phyloP scores from a whole-genome alignment of 805 yeast genomes.

The Sugiyamaella boreocaroliniensis region DNA sequence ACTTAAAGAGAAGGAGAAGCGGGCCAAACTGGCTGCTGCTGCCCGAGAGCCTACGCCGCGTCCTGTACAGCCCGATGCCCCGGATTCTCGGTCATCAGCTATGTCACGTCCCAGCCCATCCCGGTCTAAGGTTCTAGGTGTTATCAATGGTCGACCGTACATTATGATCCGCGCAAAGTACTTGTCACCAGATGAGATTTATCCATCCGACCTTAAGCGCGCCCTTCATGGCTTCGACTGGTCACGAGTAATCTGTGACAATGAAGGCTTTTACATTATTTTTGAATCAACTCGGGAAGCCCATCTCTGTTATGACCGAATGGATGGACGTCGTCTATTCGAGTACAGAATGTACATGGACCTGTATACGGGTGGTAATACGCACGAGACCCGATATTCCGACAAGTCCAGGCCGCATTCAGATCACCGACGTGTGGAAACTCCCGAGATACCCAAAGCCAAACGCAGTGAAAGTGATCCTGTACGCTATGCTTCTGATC shows the following conservation, averaged over 20 bases:
- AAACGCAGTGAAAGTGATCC: conserved; percentile 22
- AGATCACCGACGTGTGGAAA: background rate
- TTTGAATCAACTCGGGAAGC: conserved; percentile 58
- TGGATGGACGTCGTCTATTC: conserved; percentile 50
- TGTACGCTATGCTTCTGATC: conserved; percentile 51
- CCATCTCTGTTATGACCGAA: conserved; percentile 49
- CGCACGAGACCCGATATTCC: conserved; percentile 15
- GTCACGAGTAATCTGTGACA: conserved; percentile 57
- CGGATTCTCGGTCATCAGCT: background rate
- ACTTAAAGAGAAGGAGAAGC: background rate
- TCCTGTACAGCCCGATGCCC: background rate
- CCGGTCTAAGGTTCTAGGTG: background rate
- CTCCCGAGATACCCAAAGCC: background rate
- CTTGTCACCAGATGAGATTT: conserved; percentile 33
- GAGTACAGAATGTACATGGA: conserved; percentile 53
- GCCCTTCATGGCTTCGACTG: conserved; percentile 55
- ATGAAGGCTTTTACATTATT: conserved; percentile 61
- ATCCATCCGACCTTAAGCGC: conserved; percentile 52
- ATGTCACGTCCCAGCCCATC: background rate
- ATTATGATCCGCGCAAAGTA: conserved; percentile 22
- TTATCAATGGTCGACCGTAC: conserved; percentile 22
- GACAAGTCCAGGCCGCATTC: conserved; percentile 25
- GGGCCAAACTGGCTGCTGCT: background rate
- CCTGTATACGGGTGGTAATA: conserved; percentile 28
- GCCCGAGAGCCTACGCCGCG: conserved; percentile 1